A percentile compares a stretch with the other conserved stretches of the same genome.
phyloP scores from a whole-genome alignment of 768 basidiomycete species.

The Asterophora parasitica region DNA sequence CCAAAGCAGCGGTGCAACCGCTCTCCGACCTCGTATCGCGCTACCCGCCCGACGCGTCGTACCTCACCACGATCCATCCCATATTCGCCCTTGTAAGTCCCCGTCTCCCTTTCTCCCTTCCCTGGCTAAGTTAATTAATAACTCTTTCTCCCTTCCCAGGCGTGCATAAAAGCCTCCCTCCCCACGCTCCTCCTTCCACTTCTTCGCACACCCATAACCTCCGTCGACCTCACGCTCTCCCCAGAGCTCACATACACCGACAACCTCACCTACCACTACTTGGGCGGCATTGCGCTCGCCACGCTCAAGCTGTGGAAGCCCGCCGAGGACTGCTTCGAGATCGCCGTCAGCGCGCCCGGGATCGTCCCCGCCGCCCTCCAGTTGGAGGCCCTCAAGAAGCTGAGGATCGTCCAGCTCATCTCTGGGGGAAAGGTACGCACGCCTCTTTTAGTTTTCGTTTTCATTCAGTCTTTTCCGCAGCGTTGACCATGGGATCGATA shows the following conservation, averaged over 20 bases:
- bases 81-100: slow-evolving; percentile 56
- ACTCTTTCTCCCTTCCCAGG: slow-evolving; percentile 30
- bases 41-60: slow-evolving; percentile 51
- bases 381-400: slow-evolving; percentile 83
- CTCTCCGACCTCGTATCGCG: slow-evolving; percentile 56
- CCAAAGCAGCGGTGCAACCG: slow-evolving; percentile 47
- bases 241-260: slow-evolving; percentile 74
- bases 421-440: slow-evolving; percentile 60
- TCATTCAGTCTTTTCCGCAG: too few species aligned
- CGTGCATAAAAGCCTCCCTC: slow-evolving; percentile 55
- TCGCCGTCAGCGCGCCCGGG: slow-evolving; percentile 63
- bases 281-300: slow-evolving; percentile 66
- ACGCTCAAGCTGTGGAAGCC: slow-evolving; percentile 62
- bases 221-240: slow-evolving; percentile 47
- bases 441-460: too few species aligned
- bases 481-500: slow-evolving; percentile 13
- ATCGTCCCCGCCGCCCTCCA: slow-evolving; percentile 62
- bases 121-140: neutral
- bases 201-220: slow-evolving; percentile 58
- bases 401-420: slow-evolving; percentile 75
- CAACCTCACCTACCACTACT: slow-evolving; percentile 81
- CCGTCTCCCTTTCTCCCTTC: neutral
- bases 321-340: slow-evolving; percentile 78
- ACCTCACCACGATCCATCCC: slow-evolving; percentile 68
- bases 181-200: slow-evolving; percentile 50